phyloP scores from a whole-genome alignment of 2,329 filamentous ascomycete genomes.

The Curvularia sp. region DNA sequence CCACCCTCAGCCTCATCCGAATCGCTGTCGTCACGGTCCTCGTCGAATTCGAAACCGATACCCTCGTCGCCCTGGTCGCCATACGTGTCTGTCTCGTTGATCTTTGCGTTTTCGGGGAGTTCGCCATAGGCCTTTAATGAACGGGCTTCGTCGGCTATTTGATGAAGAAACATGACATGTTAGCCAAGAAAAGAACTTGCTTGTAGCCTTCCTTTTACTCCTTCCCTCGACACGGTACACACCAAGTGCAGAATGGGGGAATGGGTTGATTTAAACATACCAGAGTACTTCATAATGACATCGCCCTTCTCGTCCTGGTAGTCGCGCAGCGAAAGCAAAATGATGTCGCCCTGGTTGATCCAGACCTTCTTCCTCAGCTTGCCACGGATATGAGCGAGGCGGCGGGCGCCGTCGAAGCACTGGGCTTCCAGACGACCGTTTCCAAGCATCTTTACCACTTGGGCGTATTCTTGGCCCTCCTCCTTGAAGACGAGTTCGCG shows the following conservation, averaged over 20 bases:
- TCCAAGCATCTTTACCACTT: constrained; percentile 94
- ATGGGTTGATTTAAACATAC: too few species aligned
- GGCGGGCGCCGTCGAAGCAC: constrained; percentile 93
- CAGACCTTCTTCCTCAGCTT: constrained; percentile 98
- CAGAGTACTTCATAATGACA: constrained; percentile 87
- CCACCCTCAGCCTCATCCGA: constrained; percentile 62
- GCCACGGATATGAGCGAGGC: constrained; percentile 85
- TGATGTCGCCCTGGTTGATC: constrained; percentile 96
- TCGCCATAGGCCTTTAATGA: constrained; percentile 97
- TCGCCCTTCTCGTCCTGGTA: constrained; percentile 95
- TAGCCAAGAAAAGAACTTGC: constrained; percentile 72
- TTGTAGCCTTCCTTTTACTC: too few species aligned
- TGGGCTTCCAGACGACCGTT: constrained; percentile 92
- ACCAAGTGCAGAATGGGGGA: not conserved
- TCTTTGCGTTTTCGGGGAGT: constrained; percentile 96
- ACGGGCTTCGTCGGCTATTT: constrained; percentile 82
- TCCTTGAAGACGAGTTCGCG: constrained; percentile 99
- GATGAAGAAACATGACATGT: too few species aligned
- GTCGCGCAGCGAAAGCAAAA: constrained; percentile 74
- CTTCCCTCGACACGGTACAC: too few species aligned
- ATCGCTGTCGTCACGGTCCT: constrained; percentile 73
- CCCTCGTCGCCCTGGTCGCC: constrained; percentile 90
- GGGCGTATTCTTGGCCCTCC: constrained; percentile 90
- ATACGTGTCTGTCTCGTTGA: constrained; percentile 98
- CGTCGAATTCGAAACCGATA: constrained; percentile 98